phyloP scores from a whole-genome alignment of 1,139 yeast genomes.

The Eremothecium coryli region DNA sequence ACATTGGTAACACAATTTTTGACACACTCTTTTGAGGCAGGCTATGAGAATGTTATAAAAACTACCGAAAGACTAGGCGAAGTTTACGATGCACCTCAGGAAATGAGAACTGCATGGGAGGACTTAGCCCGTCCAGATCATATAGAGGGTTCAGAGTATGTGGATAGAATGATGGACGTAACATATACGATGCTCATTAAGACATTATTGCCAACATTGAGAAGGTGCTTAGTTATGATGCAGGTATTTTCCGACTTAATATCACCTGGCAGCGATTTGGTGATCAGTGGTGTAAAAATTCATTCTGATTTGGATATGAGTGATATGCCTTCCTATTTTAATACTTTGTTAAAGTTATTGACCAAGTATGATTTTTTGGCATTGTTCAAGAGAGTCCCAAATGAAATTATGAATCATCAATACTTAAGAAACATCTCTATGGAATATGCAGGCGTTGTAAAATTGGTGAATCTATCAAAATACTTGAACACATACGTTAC shows the following conservation, averaged over 20 bases:
- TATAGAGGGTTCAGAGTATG: neutral
- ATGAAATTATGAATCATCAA: conserved; percentile 11
- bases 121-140: neutral
- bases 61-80: conserved; percentile 8
- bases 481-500: conserved; percentile 66
- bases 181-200: conserved; percentile 18
- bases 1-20: conserved; percentile 16
- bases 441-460: conserved; percentile 62
- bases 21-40: conserved; percentile 9
- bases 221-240: conserved; percentile 23
- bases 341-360: conserved; percentile 13
- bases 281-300: conserved; percentile 15
- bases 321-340: conserved; percentile 8
- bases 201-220: conserved; percentile 22
- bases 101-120: neutral
- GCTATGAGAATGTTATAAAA: conserved; percentile 8
- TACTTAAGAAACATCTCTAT: conserved; percentile 17
- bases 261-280: conserved; percentile 15
- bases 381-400: neutral
- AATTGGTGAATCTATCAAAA: conserved; percentile 53
- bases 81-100: conserved; percentile 5
- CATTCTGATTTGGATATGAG: conserved; percentile 10
- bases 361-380: conserved; percentile 1
- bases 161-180: conserved; percentile 9
- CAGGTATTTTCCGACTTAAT: conserved; percentile 20